A percentile compares a stretch with the other conserved stretches of the same genome.
Conservation (phyloP, 768 basidiomycete genomes). For the Panaeolus papilionaceus region DNA sequence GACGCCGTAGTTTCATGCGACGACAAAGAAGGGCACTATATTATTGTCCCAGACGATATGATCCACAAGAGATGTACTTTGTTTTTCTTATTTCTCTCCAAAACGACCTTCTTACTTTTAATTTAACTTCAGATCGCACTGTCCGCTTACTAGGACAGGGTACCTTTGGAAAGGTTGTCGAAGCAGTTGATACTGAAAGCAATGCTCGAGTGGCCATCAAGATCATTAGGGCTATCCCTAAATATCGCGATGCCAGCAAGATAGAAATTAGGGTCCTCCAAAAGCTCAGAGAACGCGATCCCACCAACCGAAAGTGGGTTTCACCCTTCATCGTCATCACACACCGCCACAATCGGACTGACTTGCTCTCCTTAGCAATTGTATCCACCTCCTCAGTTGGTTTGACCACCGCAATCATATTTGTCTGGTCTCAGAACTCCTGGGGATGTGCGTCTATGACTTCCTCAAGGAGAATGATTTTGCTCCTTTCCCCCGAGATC, state of each 20-base stretch:
- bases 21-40: constrained; percentile 99
- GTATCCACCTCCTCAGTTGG: constrained; percentile 92
- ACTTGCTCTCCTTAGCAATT: constrained; percentile 72
- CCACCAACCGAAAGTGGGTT: constrained; percentile 85
- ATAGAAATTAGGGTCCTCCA: constrained; percentile 97
- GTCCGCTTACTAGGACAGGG: constrained; percentile 93
- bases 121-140: constrained; percentile 75
- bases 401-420: constrained; percentile 99
- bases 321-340: constrained; percentile 22
- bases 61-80: constrained; percentile 84
- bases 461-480: constrained; percentile 99
- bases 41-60: constrained; percentile 90
- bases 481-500: constrained; percentile 92
- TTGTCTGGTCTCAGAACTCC: constrained; percentile 93
- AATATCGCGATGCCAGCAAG: constrained; percentile 98
- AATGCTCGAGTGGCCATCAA: constrained; percentile 92
- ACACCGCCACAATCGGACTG: constrained; percentile 17
- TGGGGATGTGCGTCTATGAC: constrained; percentile 98
- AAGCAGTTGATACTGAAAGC: constrained; percentile 82
- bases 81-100: constrained; percentile 14
- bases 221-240: constrained; percentile 97
- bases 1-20: constrained; percentile 75
- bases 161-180: constrained; percentile 98
- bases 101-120: constrained; percentile 24
- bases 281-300: constrained; percentile 89